Conservation (phyloP, 2,329 filamentous ascomycete genomes). For the Calonectria hongkongensis region DNA sequence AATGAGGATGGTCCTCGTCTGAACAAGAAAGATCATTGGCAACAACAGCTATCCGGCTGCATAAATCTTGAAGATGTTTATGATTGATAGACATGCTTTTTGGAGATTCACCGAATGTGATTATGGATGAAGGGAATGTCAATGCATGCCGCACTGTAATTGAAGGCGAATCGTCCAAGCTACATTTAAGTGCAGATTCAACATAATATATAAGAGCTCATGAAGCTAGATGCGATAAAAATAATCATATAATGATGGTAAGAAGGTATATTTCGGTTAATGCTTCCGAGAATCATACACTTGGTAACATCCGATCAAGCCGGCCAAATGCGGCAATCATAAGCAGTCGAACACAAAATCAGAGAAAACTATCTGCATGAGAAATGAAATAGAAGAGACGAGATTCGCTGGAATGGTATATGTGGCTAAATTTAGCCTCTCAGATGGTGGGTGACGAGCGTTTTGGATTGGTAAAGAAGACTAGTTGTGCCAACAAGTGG, state of each 20-base stretch:
- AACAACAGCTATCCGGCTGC: conserved; percentile 2
- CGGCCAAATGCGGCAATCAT: neutral
- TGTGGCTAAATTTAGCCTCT: neutral
- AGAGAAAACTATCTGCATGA: neutral
- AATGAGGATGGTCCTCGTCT: neutral
- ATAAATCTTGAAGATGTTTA: conserved; percentile 9
- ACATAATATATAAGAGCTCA: neutral
- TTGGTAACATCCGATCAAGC: neutral
- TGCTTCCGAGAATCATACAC: neutral
- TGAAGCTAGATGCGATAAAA: neutral
- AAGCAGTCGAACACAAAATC: neutral
- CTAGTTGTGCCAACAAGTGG: no score
- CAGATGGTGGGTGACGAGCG: neutral
- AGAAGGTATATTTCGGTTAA: neutral
- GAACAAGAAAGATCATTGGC: conserved; percentile 17
- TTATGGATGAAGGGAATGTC: neutral
- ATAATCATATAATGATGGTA: neutral
- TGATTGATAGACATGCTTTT: conserved; percentile 25
- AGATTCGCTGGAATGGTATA: neutral
- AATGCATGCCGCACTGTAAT: no score
- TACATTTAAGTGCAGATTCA: neutral
- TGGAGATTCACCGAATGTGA: neutral
- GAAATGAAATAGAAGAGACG: neutral
- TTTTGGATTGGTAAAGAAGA: neutral
- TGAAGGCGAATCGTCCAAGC: neutral